These are phyloP conservation scores for Diaporthe citriasiana DNA, from an alignment of 2,329 filamentous ascomycete genomes.

Conservation along the genomic window DNA sequence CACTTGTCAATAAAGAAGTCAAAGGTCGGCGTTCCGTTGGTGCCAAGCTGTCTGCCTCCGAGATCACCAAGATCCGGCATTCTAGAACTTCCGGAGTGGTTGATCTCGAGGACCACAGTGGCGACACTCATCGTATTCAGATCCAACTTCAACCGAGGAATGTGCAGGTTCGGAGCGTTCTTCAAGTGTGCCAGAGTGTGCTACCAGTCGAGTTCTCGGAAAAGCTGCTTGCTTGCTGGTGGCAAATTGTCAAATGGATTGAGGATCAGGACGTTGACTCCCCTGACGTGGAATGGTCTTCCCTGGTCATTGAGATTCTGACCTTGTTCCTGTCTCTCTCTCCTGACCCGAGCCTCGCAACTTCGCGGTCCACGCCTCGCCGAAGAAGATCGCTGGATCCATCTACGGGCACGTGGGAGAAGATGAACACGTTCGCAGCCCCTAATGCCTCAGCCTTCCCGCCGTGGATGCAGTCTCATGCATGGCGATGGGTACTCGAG, in stretches of 20 bases:
- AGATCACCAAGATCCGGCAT: conserved; percentile 69
- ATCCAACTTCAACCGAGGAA: conserved; percentile 77
- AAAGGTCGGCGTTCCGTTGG: conserved; percentile 61
- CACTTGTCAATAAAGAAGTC: conserved; percentile 66
- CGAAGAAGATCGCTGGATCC: conserved; percentile 54
- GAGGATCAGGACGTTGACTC: conserved; percentile 60
- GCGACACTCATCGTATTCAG: conserved; percentile 74
- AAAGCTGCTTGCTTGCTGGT: conserved; percentile 78
- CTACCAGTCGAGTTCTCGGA: conserved; percentile 71
- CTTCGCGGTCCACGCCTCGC: conserved; percentile 46
- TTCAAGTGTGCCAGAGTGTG: conserved; percentile 75
- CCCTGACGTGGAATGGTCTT: conserved; percentile 77
- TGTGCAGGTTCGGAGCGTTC: conserved; percentile 70
- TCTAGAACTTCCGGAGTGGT: conserved; percentile 72
- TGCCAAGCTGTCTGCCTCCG: conserved; percentile 61
- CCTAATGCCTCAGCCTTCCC: conserved; percentile 65
- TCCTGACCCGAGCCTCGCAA: neutral
- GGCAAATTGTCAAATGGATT: conserved; percentile 81
- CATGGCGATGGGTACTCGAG: conserved; percentile 81
- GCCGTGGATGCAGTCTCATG: conserved; percentile 71
- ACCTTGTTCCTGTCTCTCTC: conserved; percentile 72
- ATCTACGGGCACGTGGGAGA: conserved; percentile 47
- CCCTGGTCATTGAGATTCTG: conserved; percentile 74
- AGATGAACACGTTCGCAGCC: conserved; percentile 61
- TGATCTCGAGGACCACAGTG: conserved; percentile 75